Percentiles rank a stretch among this genome's conserved stretches.
Conservation (phyloP, 805 yeast species). For the Saturnispora bothae region DNA sequence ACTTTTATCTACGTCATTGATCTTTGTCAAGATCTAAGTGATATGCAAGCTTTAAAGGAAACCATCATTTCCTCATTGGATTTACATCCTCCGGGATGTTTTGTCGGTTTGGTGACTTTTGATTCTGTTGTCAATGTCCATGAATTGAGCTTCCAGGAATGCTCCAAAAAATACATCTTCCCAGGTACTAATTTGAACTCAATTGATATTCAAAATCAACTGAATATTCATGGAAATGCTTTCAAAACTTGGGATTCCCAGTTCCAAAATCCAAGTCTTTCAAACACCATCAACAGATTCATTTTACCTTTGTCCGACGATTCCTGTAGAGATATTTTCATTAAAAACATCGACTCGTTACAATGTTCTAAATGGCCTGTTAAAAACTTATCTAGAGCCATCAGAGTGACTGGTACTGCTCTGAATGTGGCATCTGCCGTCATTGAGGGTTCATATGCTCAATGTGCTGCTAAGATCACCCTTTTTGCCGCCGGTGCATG, state of each 20-base stretch:
- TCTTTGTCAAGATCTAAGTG: slow-evolving; percentile 82
- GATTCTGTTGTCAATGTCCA: slow-evolving; percentile 90
- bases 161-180: slow-evolving; percentile 71
- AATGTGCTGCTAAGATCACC: slow-evolving; percentile 80
- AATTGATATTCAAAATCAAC: slow-evolving; percentile 27
- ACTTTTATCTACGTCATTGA: slow-evolving; percentile 80
- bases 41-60: slow-evolving; percentile 73
- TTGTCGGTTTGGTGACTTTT: slow-evolving; percentile 77
- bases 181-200: slow-evolving; percentile 75
- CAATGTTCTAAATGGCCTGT: slow-evolving; percentile 64
- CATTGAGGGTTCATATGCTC: slow-evolving; percentile 73
- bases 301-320: slow-evolving; percentile 27
- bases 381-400: slow-evolving; percentile 71
- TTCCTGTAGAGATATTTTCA: slow-evolving; percentile 70
- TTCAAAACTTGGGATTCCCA: slow-evolving; percentile 31
- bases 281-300: slow-evolving; percentile 29
- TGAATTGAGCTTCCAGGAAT: slow-evolving; percentile 53
- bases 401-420: slow-evolving; percentile 91
- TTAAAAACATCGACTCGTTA: slow-evolving; percentile 67
- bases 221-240: slow-evolving; percentile 28
- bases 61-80: slow-evolving; percentile 65
- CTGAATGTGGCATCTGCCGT: slow-evolving; percentile 72
- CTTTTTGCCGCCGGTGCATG: slow-evolving; percentile 93
- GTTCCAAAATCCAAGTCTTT: slow-evolving; percentile 23
- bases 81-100: slow-evolving; percentile 79